Percentiles rank a stretch among this genome's conserved stretches.
These are phyloP conservation scores for Fraxinus paxiana DNA, from an alignment of 305 asterid genomes.

Conservation along the genomic window DNA sequence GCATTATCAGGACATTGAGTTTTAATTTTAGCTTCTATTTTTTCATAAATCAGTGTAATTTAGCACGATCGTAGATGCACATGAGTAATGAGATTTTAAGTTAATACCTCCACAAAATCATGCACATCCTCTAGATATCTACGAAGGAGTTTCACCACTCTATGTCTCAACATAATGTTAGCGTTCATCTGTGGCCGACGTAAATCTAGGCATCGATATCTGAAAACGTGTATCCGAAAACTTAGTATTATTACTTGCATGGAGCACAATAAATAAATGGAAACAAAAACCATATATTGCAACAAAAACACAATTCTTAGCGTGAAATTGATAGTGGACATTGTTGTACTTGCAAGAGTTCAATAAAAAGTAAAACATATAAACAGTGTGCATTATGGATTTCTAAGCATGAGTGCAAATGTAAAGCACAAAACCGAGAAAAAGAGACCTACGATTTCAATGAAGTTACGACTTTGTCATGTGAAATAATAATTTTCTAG, in stretches of 20 bases:
- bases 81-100: constrained; percentile 13
- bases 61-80: background rate
- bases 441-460: background rate
- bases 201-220: constrained; percentile 91
- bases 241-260: constrained; percentile 17
- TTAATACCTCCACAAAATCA: constrained; percentile 82
- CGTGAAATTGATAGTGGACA: constrained; percentile 1
- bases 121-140: constrained; percentile 82
- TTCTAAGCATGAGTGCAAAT: background rate
- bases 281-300: background rate
- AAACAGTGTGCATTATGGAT: background rate
- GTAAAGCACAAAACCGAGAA: background rate
- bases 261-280: background rate
- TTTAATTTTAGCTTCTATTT: background rate
- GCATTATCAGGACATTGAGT: constrained; percentile 5
- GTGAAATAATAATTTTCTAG: background rate
- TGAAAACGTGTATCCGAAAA: constrained; percentile 28
- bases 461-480: background rate
- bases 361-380: background rate
- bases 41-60: constrained; percentile 11
- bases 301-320: constrained; percentile 1
- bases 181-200: constrained; percentile 74
- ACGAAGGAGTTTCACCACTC: constrained; percentile 79
- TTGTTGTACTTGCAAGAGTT: background rate
- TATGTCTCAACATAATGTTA: constrained; percentile 79